Conservation (phyloP, 306 rosid species). For the Pterocarpus macrocarpus region DNA sequence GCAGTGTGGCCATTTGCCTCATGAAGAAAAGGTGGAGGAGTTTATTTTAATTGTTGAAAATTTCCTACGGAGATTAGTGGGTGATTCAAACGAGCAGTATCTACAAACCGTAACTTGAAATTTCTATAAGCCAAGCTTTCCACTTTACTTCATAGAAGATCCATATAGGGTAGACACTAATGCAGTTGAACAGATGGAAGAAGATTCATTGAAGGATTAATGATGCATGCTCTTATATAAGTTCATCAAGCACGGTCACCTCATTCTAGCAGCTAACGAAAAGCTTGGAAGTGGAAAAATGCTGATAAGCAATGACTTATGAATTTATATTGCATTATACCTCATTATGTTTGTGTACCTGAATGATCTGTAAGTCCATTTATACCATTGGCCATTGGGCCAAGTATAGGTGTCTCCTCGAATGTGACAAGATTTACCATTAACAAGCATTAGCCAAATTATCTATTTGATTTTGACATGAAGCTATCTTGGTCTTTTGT, state of each 20-base stretch:
- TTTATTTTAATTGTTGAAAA: conserved; percentile 75
- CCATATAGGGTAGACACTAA: conserved; percentile 9
- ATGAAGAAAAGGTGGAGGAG: conserved; percentile 88
- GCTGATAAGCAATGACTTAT: conserved; percentile 4
- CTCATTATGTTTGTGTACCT: not conserved
- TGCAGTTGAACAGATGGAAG: conserved; percentile 16
- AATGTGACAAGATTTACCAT: conserved; percentile 5
- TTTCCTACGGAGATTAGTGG: conserved; percentile 64
- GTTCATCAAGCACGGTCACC: conserved; percentile 27
- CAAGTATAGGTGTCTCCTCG: not conserved
- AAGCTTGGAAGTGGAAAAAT: conserved; percentile 18
- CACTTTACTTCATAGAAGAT: conserved; percentile 29
- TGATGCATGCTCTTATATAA: conserved; percentile 31
- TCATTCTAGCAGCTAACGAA: not conserved
- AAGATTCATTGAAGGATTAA: not conserved
- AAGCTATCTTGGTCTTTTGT: not conserved
- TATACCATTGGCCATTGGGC: conserved; percentile 30
- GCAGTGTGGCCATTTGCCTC: conserved; percentile 91
- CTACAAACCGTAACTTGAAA: conserved; percentile 49
- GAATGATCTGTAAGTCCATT: conserved; percentile 25
- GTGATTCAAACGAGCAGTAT: conserved; percentile 51
- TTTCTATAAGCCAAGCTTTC: conserved; percentile 20
- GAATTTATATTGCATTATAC: not conserved
- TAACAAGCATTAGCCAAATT: not conserved
- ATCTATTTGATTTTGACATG: conserved; percentile 18